Percentiles rank a stretch among this genome's conserved stretches.
These are phyloP conservation scores for Lasiosphaeriaceae sp. DNA, from an alignment of 495 filamentous ascomycete species.

Conservation along the genomic window DNA sequence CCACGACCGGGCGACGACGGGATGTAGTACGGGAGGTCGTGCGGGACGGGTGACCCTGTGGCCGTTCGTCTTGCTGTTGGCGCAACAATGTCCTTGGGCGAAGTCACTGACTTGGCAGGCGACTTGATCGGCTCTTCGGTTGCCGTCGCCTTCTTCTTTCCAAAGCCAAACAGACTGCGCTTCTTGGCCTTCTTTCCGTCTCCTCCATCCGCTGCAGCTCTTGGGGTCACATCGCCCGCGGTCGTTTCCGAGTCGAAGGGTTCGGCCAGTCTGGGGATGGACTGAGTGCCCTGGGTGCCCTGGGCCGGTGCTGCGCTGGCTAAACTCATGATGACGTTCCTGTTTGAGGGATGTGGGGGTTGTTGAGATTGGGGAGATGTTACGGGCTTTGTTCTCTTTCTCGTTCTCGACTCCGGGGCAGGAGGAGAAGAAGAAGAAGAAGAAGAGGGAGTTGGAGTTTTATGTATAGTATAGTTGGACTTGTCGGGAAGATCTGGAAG, in stretches of 20 bases:
- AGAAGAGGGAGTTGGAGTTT: neutral
- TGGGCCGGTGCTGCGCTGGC: conserved; percentile 18
- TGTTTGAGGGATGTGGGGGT: neutral
- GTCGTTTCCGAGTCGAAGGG: conserved; percentile 25
- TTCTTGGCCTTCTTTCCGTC: conserved; percentile 46
- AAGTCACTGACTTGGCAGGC: conserved; percentile 8
- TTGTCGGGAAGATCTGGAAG: neutral
- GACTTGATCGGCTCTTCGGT: conserved; percentile 39
- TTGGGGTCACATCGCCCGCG: conserved; percentile 34
- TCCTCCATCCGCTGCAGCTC: conserved; percentile 26
- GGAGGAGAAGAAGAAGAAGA: too few species aligned
- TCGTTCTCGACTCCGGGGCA: too few species aligned
- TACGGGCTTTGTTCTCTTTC: too few species aligned
- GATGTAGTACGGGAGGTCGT: conserved; percentile 41
- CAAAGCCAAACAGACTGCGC: conserved; percentile 57
- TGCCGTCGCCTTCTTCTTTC: conserved; percentile 55
- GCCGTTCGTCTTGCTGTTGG: conserved; percentile 22
- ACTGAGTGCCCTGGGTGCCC: conserved; percentile 13
- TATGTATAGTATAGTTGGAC: too few species aligned
- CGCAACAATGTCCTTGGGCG: conserved; percentile 20
- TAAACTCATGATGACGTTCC: conserved; percentile 25
- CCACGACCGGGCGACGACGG: conserved; percentile 51
- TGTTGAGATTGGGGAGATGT: neutral
- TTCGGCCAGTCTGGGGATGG: conserved; percentile 27
- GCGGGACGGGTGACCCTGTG: conserved; percentile 40